Base-by-base conservation (phyloP, 1,284 basidiomycete species). In the Abortiporus biennis region DNA sequence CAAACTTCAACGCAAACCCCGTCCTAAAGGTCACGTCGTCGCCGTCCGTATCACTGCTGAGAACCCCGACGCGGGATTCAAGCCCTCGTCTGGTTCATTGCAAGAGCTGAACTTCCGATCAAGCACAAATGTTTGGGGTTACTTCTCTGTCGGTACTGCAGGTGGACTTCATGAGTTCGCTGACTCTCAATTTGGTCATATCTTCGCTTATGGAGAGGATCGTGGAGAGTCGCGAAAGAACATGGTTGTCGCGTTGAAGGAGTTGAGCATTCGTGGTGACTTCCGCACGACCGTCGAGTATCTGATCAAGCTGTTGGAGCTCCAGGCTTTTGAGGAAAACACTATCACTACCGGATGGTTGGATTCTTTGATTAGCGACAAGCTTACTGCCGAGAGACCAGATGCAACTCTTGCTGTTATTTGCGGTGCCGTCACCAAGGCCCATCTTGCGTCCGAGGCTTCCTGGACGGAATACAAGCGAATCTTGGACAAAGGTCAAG, bases 11-110 rank as follows among this genome's bases (percentile, higher is more conserved):
- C 88, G 94, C 57, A 97, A 93, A 69, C 96, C 96, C 36, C 80
- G 80, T 44, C 95, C 96, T 46, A 98, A 97, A 67, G 96, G 96
- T 25, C 96, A 99, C 63, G 96, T 99, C 54, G 90, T 99, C 52
- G 96, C 96, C 36, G 96, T 98, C 54, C 94, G 96, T 62, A 99
- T 99, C 66, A 99, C 96, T 3, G 95, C 95, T 34, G 96, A 99
- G 70, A 99, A 99, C 67, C 96, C 96, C 17, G 96, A 99, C 60
- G 95, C 95, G 13, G 96, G 96, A n/a, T 99, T 99, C 80, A 99
- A 99, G 69, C 96, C 96, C 2, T 98, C 95, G 6, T 95, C 92
- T 12, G 96, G 96, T 56, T 86, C 89, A 33, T 73, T 99, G 11
- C 93, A 97, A 62, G 96, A 99, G 64, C 88, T 99, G 58, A 99